Conservation (phyloP, 2,329 filamentous ascomycete genomes). For the Allantophomopsis lycopodina region DNA sequence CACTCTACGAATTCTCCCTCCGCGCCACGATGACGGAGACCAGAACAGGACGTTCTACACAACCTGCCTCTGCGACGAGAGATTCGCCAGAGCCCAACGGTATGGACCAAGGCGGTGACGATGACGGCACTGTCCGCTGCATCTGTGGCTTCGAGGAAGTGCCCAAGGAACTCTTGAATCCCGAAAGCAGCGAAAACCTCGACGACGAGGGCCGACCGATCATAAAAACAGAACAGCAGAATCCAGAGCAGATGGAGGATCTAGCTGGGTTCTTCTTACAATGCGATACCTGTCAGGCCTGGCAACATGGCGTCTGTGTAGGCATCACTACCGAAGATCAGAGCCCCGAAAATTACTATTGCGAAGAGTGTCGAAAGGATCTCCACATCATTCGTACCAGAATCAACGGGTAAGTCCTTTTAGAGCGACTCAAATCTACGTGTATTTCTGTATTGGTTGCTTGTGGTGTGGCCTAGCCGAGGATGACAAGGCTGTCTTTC, state of each 20-base stretch:
- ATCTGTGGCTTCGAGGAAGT: slow-evolving; percentile 93
- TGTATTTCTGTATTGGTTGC: no score
- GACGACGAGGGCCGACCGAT: slow-evolving; percentile 45
- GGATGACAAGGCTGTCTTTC: no score
- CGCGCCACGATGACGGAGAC: no score
- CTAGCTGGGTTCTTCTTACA: slow-evolving; percentile 93
- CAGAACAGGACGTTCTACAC: no score
- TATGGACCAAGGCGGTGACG: slow-evolving; percentile 55
- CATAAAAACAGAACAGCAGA: slow-evolving; percentile 37
- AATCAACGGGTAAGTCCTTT: slow-evolving; percentile 63
- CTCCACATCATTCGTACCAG: slow-evolving; percentile 74
- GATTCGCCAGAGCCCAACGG: slow-evolving; percentile 29
- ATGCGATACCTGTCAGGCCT: slow-evolving; percentile 95
- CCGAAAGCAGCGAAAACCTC: slow-evolving; percentile 32
- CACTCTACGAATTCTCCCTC: no score
- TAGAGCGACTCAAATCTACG: neutral
- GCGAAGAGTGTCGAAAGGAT: slow-evolving; percentile 86
- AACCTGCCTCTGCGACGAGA: no score
- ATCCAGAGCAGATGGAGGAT: slow-evolving; percentile 53
- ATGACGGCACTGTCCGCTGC: slow-evolving; percentile 91
- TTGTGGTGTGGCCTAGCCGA: no score
- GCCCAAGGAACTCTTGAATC: slow-evolving; percentile 53
- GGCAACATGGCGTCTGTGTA: slow-evolving; percentile 96
- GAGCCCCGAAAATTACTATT: slow-evolving; percentile 95
- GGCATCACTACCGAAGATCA: slow-evolving; percentile 90